Evolutionary conservation across 768 basidiomycete species (phyloP).

Genomic region (Suillus alpinus): DNA sequence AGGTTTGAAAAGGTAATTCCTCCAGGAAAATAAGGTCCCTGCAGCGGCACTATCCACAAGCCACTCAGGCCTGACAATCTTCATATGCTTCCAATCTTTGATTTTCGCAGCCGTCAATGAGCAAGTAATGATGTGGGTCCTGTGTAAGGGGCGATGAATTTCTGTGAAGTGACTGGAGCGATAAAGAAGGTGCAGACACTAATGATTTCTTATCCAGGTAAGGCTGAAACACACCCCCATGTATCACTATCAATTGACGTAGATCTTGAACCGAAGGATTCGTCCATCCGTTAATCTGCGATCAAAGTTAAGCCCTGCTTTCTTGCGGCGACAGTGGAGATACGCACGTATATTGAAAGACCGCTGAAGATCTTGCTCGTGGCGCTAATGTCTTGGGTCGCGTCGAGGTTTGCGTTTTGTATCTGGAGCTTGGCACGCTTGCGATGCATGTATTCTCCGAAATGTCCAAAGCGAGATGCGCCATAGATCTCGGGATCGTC

Average conservation of each 20-base stretch:
- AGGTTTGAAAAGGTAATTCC: slow-evolving; percentile 59
- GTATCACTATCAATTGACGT: slow-evolving; percentile 70
- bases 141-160: slow-evolving; percentile 24
- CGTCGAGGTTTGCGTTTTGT: slow-evolving; percentile 53
- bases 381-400: slow-evolving; percentile 14
- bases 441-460: slow-evolving; percentile 85
- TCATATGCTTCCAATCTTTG: slow-evolving; percentile 85
- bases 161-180: not conserved
- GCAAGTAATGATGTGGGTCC: slow-evolving; percentile 90
- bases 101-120: slow-evolving; percentile 89
- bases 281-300: slow-evolving; percentile 88
- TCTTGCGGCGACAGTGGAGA: not conserved
- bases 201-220: slow-evolving; percentile 78
- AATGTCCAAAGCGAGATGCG: slow-evolving; percentile 75
- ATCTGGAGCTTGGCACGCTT: slow-evolving; percentile 90
- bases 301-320: not conserved
- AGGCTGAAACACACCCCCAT: slow-evolving; percentile 82
- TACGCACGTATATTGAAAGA: slow-evolving; percentile 79
- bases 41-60: slow-evolving; percentile 73
- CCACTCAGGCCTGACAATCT: slow-evolving; percentile 89
- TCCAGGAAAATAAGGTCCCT: slow-evolving; percentile 76
- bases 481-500: slow-evolving; percentile 61
- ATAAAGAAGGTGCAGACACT: slow-evolving; percentile 50
- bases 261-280: slow-evolving; percentile 84
- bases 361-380: slow-evolving; percentile 65